Percentiles rank a stretch among this genome's conserved stretches.
Conservation (phyloP, 495 filamentous ascomycete species). For the Penicillium malachiteum region DNA sequence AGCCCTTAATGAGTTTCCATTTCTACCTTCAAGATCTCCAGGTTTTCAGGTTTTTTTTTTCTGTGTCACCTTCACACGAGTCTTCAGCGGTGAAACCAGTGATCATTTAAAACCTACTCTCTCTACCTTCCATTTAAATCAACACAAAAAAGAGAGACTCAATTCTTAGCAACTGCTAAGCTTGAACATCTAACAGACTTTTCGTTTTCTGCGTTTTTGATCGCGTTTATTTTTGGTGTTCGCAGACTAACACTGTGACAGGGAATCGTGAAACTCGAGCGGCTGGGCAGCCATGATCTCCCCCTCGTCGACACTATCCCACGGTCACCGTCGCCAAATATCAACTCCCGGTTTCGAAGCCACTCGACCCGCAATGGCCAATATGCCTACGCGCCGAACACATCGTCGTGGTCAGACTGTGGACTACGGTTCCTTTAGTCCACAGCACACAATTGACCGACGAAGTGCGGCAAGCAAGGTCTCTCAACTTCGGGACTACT, state of each 20-base stretch:
- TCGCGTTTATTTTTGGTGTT: conserved; percentile 24
- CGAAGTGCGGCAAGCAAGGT: conserved; percentile 26
- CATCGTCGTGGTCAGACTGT: conserved; percentile 79
- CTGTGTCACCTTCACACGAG: conserved; percentile 9
- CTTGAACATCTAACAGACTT: conserved; percentile 24
- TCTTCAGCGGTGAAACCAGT: not conserved
- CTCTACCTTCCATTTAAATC: not conserved
- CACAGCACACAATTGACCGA: conserved; percentile 28
- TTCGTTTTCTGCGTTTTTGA: conserved; percentile 23
- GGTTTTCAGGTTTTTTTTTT: conserved; percentile 5
- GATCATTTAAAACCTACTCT: conserved; percentile 1
- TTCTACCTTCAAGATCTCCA: conserved; percentile 20
- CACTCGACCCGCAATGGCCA: conserved; percentile 25
- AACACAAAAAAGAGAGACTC: conserved; percentile 6
- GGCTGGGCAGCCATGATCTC: conserved; percentile 29
- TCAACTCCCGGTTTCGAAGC: conserved; percentile 80
- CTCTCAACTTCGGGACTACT: conserved; percentile 29
- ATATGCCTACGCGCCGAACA: conserved; percentile 28
- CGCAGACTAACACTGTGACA: conserved; percentile 45
- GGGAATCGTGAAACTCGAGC: conserved; percentile 24
- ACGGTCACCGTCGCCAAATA: conserved; percentile 71
- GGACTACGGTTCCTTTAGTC: conserved; percentile 60
- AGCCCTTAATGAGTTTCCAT: conserved; percentile 27
- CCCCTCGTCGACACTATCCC: conserved; percentile 22
- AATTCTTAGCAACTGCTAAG: conserved; percentile 1